phyloP scores from a whole-genome alignment of 441 rosid genomes.

The Breynia disticha region DNA sequence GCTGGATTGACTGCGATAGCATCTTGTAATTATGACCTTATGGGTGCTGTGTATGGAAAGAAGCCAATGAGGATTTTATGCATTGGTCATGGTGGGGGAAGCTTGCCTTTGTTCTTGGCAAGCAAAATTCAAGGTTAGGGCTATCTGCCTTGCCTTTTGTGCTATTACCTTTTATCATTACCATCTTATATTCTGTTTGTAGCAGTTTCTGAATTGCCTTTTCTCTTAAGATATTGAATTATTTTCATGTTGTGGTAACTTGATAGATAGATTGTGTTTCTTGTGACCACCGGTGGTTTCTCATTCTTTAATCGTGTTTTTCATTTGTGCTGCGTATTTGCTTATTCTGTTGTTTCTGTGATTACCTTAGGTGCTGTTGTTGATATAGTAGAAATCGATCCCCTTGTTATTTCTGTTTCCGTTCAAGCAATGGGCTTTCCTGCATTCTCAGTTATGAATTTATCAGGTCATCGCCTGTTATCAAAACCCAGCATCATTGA shows the following conservation, averaged over 20 bases:
- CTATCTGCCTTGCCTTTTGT: background rate
- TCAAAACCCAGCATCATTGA: constrained; percentile 35
- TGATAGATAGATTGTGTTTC: background rate
- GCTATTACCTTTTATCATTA: background rate
- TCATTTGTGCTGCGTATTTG: background rate
- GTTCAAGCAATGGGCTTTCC: constrained; percentile 82
- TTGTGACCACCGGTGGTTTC: too few relatives aligned
- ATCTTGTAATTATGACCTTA: constrained; percentile 46
- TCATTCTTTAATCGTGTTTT: background rate
- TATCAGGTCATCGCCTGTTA: constrained; percentile 32
- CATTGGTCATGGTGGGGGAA: constrained; percentile 93
- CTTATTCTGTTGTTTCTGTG: background rate
- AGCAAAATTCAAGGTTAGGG: constrained; percentile 58
- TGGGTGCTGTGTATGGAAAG: constrained; percentile 42
- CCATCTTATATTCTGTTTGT: background rate
- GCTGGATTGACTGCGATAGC: constrained; percentile 44
- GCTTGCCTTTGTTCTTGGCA: constrained; percentile 78
- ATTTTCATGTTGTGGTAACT: background rate
- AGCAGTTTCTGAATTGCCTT: background rate
- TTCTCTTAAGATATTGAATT: background rate
- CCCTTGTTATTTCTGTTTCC: constrained; percentile 69
- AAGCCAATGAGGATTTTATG: constrained; percentile 59
- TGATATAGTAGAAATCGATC: constrained; percentile 80
- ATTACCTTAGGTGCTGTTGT: constrained; percentile 51
- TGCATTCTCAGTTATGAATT: constrained; percentile 44